phyloP scores from a whole-genome alignment of 2,329 filamentous ascomycete genomes.

The Dichotomopilus funicola region DNA sequence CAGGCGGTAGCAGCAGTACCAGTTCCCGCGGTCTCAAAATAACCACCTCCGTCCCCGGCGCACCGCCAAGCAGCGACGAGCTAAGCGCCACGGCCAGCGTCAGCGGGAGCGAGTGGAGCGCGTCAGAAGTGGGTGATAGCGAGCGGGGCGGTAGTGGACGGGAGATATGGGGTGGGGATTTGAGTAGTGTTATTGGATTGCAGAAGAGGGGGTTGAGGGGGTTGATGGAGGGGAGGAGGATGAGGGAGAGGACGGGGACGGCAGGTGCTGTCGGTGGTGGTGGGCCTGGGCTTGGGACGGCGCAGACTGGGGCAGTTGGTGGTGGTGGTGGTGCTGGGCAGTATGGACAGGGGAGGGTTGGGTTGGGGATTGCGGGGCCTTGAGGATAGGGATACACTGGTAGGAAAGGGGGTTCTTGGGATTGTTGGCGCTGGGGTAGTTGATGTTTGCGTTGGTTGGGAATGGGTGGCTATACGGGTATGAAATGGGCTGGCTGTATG shows the following conservation, averaged over 20 bases:
- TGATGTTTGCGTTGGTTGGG: too few species aligned
- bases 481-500: too few species aligned
- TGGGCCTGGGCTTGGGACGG: background rate
- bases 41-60: constrained; percentile 38
- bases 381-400: constrained; percentile 17
- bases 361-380: constrained; percentile 47
- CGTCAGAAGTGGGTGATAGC: constrained; percentile 44
- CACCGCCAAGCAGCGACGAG: constrained; percentile 41
- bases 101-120: constrained; percentile 50
- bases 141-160: constrained; percentile 33
- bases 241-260: constrained; percentile 64
- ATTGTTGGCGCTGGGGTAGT: too few species aligned
- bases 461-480: too few species aligned
- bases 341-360: constrained; percentile 36
- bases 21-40: constrained; percentile 37
- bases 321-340: background rate
- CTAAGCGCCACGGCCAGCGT: constrained; percentile 45
- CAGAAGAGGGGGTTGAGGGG: constrained; percentile 90
- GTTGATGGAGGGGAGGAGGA: constrained; percentile 85
- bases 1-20: constrained; percentile 20
- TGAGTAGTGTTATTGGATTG: constrained; percentile 86
- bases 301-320: background rate
- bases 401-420: too few species aligned
- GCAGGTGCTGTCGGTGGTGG: background rate
- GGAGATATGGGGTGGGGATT: constrained; percentile 73